Evolutionary conservation across 163 green algal species (phyloP).

Genomic region (Scenedesmus sp.): DNA sequence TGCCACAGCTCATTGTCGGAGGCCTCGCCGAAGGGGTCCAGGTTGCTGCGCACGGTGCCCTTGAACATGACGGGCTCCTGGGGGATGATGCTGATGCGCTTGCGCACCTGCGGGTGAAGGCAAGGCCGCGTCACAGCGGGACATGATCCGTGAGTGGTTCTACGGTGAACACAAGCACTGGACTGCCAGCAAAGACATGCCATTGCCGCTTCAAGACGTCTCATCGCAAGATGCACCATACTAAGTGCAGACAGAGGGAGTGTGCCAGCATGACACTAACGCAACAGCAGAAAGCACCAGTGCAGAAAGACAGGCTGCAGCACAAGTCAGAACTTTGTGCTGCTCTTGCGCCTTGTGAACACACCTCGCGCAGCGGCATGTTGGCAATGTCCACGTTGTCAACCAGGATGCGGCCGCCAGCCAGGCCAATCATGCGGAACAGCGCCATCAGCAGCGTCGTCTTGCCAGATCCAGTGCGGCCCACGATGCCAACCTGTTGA

Average conservation of each 20-base stretch:
- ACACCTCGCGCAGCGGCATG: constrained; percentile 62
- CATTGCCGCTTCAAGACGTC: no score
- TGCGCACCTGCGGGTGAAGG: constrained; percentile 52
- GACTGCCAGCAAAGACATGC: no score
- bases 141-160: no score
- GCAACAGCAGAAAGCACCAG: neutral
- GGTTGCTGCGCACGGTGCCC: constrained; percentile 79
- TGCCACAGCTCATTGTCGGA: constrained; percentile 82
- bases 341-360: neutral
- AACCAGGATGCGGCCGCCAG: constrained; percentile 64
- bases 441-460: constrained; percentile 78
- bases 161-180: no score
- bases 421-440: constrained; percentile 77
- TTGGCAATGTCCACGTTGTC: constrained; percentile 64
- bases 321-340: no score
- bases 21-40: constrained; percentile 78
- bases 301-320: neutral
- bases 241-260: no score
- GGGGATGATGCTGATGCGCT: constrained; percentile 66
- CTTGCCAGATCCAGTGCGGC: constrained; percentile 75
- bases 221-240: no score
- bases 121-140: no score
- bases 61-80: constrained; percentile 82
- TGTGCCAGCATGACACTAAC: no score
- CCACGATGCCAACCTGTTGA: constrained; percentile 64